Base-by-base conservation (phyloP, 306 rosid species). In the Vigna angularis region DNA sequence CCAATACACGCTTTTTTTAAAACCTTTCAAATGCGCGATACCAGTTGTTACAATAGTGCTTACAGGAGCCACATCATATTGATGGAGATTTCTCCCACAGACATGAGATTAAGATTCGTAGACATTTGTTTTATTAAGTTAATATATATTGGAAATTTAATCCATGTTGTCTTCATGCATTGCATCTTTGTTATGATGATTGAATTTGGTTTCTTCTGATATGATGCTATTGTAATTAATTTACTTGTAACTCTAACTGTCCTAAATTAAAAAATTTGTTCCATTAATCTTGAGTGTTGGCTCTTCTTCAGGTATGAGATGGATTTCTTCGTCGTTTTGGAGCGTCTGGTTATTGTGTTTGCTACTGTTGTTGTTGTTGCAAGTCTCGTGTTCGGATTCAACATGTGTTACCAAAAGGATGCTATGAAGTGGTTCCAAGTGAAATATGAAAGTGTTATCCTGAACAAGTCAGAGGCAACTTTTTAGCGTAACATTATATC, bases 361-460 rank as follows among this genome's bases (percentile, higher is more conserved):
- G 97, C 3, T 93, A 93, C 1, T 90, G 94, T 8, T 89, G 91
- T 18, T 66, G 96, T 18, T 18, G 18, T 18, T 18, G 18, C 18
- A 93, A 93, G 84, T 56, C 94, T 16, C 88, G 87, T 11, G 93
- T 93, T 32, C 96, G 98, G 59, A 93, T 93, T 79, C 98, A 86
- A 80, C 96, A 93, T 75, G 98, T 0, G 96, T 93, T 51, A 88
- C 94, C 3, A 93, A 82, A 96, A 93, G 9, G 98, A 90, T 73
- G 84, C 96, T 9, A 93, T 93, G 96, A 90, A 89, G 78, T 93
- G 97, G 97, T 93, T 93, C 86, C 94, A 93, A 78, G 94, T 91
- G 84, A 93, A 91, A 73, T 90, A 93, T 3, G 98, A 93, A 82
- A 94, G 96, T 57, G 98, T 93, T 76, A 93, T 93, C 85, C 94